These are phyloP conservation scores for Geotrichum phurueaensis DNA, from an alignment of 1,139 yeast genomes.

Conservation along the genomic window DNA sequence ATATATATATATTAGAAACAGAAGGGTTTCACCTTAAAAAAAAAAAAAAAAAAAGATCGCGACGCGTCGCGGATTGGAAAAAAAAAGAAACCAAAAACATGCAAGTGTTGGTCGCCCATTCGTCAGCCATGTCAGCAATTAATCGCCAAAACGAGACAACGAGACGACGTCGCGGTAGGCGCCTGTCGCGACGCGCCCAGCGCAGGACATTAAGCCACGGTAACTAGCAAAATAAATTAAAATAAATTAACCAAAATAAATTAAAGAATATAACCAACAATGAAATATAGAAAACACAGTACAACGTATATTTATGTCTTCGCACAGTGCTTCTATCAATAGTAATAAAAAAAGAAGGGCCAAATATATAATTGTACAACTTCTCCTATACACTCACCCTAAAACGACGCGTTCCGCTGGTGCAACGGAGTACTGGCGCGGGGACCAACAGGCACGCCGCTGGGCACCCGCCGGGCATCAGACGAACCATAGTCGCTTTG, in stretches of 20 bases:
- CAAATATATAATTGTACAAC: neutral
- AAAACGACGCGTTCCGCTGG: neutral
- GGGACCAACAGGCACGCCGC: neutral
- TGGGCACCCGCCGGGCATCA: neutral
- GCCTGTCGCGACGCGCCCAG: neutral
- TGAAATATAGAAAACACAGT: neutral
- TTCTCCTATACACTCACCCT: neutral
- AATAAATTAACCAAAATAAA: neutral
- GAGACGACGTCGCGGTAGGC: neutral
- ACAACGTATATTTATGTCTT: neutral
- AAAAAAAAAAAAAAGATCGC: neutral
- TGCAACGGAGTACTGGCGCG: neutral
- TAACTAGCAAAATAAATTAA: neutral
- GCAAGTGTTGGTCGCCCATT: neutral
- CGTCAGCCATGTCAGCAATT: neutral
- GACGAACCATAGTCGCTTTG: neutral
- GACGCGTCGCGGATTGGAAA: neutral
- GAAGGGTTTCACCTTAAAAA: neutral
- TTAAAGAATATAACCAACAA: neutral
- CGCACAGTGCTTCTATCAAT: neutral
- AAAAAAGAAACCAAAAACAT: neutral
- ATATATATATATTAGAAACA: neutral
- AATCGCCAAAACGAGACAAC: neutral
- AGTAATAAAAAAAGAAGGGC: neutral
- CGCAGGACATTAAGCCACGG: neutral